A percentile compares a stretch with the other conserved stretches of the same genome.
Conservation (phyloP, 2,329 filamentous ascomycete genomes). For the Chaetomiaceae sp. region DNA sequence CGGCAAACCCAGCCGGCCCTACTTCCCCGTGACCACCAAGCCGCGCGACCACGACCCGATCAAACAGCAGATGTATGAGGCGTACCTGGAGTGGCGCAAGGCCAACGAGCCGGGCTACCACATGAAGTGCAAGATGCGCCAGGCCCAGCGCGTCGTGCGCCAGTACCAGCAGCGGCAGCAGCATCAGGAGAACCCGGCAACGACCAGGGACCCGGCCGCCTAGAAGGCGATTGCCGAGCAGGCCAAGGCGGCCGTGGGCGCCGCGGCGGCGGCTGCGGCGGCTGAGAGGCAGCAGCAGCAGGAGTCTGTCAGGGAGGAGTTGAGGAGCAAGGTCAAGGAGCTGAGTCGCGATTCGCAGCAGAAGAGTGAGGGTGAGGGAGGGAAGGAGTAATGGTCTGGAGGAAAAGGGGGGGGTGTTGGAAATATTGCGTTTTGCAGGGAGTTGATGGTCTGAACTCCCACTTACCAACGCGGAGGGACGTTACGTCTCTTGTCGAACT, state of each 20-base stretch:
- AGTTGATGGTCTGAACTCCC: too few relatives aligned
- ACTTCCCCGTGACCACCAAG: conserved; percentile 30
- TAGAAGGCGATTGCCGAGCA: conserved; percentile 21
- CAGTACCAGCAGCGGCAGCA: conserved; percentile 16
- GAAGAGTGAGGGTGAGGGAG: background rate
- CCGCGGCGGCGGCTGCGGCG: conserved; percentile 13
- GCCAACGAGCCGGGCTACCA: conserved; percentile 43
- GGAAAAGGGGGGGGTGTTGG: background rate
- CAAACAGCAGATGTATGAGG: conserved; percentile 42
- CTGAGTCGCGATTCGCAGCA: background rate
- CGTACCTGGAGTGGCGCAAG: conserved; percentile 44
- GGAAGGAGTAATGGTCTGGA: background rate
- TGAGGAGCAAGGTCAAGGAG: conserved; percentile 17
- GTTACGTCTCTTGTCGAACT: too few relatives aligned
- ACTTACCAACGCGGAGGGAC: too few relatives aligned
- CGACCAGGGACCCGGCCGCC: background rate
- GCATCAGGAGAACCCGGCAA: background rate
- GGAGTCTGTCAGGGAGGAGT: conserved; percentile 16
- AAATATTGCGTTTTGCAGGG: too few relatives aligned
- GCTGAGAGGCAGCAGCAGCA: conserved; percentile 13
- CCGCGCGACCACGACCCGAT: conserved; percentile 36
- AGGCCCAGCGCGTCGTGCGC: conserved; percentile 30
- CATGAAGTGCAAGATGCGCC: conserved; percentile 39
- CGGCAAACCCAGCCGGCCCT: conserved; percentile 21
- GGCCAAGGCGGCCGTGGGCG: conserved; percentile 20